These are phyloP conservation scores for Ottelia alismoides DNA, from an alignment of 106 monocot species.

Conservation along the genomic window DNA sequence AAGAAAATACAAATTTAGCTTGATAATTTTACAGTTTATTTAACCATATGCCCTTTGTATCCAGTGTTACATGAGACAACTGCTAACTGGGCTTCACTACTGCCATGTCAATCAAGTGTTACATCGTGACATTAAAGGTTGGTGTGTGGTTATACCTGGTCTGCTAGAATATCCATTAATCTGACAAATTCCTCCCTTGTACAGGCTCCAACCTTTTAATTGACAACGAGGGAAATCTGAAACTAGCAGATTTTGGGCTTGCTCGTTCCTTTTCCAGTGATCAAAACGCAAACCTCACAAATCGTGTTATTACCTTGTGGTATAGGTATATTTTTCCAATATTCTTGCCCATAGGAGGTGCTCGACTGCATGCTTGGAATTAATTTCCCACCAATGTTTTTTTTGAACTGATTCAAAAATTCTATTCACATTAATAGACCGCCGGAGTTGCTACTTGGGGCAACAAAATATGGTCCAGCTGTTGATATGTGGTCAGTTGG, in stretches of 20 bases:
- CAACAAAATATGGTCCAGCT: constrained; percentile 94
- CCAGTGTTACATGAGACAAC: constrained; percentile 96
- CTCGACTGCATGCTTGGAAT: too few relatives aligned
- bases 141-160: background rate
- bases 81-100: constrained; percentile 92
- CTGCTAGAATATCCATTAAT: background rate
- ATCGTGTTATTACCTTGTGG: constrained; percentile 98
- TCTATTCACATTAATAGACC: constrained; percentile 50
- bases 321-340: too few relatives aligned
- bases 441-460: constrained; percentile 87
- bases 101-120: constrained; percentile 98
- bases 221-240: constrained; percentile 94
- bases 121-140: constrained; percentile 98
- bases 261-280: constrained; percentile 89
- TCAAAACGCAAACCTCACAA: constrained; percentile 85
- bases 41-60: background rate
- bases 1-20: background rate
- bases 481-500: constrained; percentile 99
- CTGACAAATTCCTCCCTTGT: too few relatives aligned
- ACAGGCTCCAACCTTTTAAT: constrained; percentile 92
- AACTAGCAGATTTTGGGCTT: constrained; percentile 99
- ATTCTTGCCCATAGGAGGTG: too few relatives aligned
- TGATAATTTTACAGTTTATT: background rate
- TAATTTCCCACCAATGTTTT: too few relatives aligned
- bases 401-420: background rate